Base-by-base conservation (phyloP, 2,329 filamentous ascomycete species). In the Aspergillus texensis region DNA sequence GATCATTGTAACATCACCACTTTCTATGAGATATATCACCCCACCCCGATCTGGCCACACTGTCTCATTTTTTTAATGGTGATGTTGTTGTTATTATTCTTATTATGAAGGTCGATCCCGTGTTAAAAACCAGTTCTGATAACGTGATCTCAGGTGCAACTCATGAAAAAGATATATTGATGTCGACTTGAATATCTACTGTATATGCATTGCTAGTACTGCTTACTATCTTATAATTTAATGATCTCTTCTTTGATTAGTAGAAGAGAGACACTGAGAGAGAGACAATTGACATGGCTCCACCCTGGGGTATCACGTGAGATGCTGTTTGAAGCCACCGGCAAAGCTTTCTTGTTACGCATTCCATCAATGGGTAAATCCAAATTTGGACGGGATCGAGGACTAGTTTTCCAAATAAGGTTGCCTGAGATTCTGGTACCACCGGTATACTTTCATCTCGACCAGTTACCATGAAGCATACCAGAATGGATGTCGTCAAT, bases 1-100 rank as follows among this genome's bases (percentile, higher is more conserved):
- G 48, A 60, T 60, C 14, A 59, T 36, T 26, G 32, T 55, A 28
- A 39, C 32, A 55, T 55, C 11, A 55, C 32, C 52, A 55, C 24
- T 21, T 39, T 36, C 12, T 36, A 28, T 54, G 57, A 21, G 52
- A 48, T 24, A 39, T 39, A 39, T 55, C 34, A 39, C 32, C 52
- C 34, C 34, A 55, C 34, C 32, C 39, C 39, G 21, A 28, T 55
- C 34, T 36, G 52, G 21, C 52, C 52, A 55, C 52, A 21, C 12
- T 8, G 19, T 26, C n/a, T 36, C 30, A 36, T 9, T 28, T 21
- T 16, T 32, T 32, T 50, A 9, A 45, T 39, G 36, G 19, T 39
- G 36, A 39, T 39, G 36, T 10, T 41, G 39, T 19, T n/a, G 39
- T 9, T n/a, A 9, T n/a, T 41, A 8, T 41, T n/a, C 26, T 28